Percentiles rank a stretch among this genome's conserved stretches.
Evolutionary conservation across 805 yeast genomes (phyloP).

Genomic region (Candida ascalaphidarum): DNA sequence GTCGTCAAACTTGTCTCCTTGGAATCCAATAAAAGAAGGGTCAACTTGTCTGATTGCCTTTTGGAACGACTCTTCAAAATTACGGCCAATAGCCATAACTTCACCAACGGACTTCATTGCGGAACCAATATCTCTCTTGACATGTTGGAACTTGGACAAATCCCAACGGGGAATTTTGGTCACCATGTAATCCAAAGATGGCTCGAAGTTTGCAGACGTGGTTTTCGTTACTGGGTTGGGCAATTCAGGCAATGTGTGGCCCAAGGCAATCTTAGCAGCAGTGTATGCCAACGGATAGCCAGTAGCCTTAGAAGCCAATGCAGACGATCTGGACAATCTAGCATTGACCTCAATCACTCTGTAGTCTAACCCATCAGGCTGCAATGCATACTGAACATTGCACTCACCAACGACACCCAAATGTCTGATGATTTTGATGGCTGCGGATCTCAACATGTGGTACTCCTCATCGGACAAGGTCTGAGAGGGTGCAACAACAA

Average conservation of each 20-base stretch:
- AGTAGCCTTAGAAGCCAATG: slow-evolving; percentile 96
- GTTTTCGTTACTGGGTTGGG: slow-evolving; percentile 96
- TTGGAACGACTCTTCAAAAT: slow-evolving; percentile 94
- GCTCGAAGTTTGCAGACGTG: slow-evolving; percentile 95
- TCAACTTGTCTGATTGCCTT: slow-evolving; percentile 96
- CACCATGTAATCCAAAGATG: slow-evolving; percentile 92
- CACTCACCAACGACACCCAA: slow-evolving; percentile 99
- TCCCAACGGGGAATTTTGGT: slow-evolving; percentile 99
- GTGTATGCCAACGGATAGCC: slow-evolving; percentile 98
- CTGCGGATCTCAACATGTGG: slow-evolving; percentile 96
- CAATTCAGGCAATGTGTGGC: slow-evolving; percentile 88
- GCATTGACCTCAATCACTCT: slow-evolving; percentile 98
- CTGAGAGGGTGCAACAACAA: slow-evolving; percentile 98
- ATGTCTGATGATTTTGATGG: slow-evolving; percentile 94
- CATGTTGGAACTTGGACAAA: slow-evolving; percentile 89
- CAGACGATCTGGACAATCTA: slow-evolving; percentile 92
- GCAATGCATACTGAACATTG: slow-evolving; percentile 94
- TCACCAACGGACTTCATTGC: slow-evolving; percentile 99
- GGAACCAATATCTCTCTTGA: slow-evolving; percentile 86
- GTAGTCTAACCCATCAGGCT: slow-evolving; percentile 92
- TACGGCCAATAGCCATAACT: slow-evolving; percentile 98
- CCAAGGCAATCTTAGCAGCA: slow-evolving; percentile 94
- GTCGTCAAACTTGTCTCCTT: slow-evolving; percentile 72
- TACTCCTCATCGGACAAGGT: slow-evolving; percentile 95
- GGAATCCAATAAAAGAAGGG: slow-evolving; percentile 85